Percentiles rank a stretch among this genome's conserved stretches.
Conservation (phyloP, 1,284 basidiomycete species). For the Apiotrichum mycotoxinovorans region DNA sequence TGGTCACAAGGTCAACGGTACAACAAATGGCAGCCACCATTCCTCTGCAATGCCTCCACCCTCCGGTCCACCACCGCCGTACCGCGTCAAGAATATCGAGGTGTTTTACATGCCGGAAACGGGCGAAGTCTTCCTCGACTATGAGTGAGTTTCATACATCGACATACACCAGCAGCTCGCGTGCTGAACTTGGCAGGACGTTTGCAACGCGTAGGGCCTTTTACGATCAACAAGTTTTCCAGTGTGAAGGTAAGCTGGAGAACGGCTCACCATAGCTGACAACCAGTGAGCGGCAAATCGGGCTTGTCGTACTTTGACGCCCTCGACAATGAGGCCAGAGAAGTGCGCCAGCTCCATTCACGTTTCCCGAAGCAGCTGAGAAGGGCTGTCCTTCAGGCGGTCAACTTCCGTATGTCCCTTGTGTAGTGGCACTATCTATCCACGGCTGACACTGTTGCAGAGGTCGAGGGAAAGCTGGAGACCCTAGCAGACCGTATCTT, state of each 20-base stretch:
- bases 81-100: slow-evolving; percentile 50
- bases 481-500: slow-evolving; percentile 89
- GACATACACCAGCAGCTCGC: slow-evolving; percentile 24
- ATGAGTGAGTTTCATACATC: too few relatives aligned
- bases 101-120: slow-evolving; percentile 88
- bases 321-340: slow-evolving; percentile 80
- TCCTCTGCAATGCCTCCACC: not conserved
- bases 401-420: slow-evolving; percentile 91
- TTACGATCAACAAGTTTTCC: slow-evolving; percentile 69
- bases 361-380: slow-evolving; percentile 91
- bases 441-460: slow-evolving; percentile 53
- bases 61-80: not conserved
- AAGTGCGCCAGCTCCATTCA: slow-evolving; percentile 80
- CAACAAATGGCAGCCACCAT: slow-evolving; percentile 14
- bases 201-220: slow-evolving; percentile 89
- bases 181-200: slow-evolving; percentile 56
- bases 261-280: not conserved
- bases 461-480: slow-evolving; percentile 92
- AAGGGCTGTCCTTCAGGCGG: slow-evolving; percentile 78
- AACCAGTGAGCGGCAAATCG: slow-evolving; percentile 80
- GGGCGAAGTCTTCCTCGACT: slow-evolving; percentile 90
- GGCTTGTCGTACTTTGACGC: slow-evolving; percentile 92
- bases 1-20: slow-evolving; percentile 6
- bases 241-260: slow-evolving; percentile 42
- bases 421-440: not conserved